A percentile compares a stretch with the other conserved stretches of the same genome.
Conservation (phyloP, 768 basidiomycete genomes). For the Hysterangium stoloniferum region DNA sequence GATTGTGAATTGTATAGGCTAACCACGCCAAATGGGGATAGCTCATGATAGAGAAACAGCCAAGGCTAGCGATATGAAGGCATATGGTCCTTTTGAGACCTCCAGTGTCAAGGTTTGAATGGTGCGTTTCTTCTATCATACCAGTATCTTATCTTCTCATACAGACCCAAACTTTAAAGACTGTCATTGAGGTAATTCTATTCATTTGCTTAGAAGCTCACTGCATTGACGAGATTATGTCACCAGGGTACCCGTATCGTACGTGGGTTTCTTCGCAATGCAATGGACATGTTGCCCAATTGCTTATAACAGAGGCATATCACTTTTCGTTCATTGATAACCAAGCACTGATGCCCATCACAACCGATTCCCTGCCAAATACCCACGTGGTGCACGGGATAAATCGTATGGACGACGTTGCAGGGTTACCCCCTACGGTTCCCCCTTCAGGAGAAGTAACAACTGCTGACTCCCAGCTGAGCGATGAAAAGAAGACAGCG, state of each 20-base stretch:
- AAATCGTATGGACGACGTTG: no score
- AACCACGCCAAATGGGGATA: constrained; percentile 90
- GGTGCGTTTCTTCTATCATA: neutral
- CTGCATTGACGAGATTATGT: neutral
- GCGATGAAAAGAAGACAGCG: no score
- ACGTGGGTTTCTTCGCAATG: constrained; percentile 78
- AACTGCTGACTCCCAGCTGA: no score
- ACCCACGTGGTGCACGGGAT: no score
- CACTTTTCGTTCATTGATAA: no score
- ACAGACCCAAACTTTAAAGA: constrained; percentile 92
- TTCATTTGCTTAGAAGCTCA: constrained; percentile 1
- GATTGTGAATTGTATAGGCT: constrained; percentile 46
- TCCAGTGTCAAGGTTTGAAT: constrained; percentile 80
- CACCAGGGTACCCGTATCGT: constrained; percentile 78
- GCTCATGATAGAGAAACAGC: constrained; percentile 96
- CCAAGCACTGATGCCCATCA: no score
- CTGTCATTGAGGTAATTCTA: constrained; percentile 74
- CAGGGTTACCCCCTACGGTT: no score
- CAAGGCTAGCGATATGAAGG: constrained; percentile 92
- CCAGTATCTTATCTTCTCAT: neutral
- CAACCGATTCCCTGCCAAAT: no score
- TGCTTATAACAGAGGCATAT: no score
- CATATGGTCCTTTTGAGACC: constrained; percentile 88
- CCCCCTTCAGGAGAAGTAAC: no score
- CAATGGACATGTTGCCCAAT: no score